Base-by-base conservation (phyloP, 73 alveolate species). In the Paramecium biaurelia region DNA sequence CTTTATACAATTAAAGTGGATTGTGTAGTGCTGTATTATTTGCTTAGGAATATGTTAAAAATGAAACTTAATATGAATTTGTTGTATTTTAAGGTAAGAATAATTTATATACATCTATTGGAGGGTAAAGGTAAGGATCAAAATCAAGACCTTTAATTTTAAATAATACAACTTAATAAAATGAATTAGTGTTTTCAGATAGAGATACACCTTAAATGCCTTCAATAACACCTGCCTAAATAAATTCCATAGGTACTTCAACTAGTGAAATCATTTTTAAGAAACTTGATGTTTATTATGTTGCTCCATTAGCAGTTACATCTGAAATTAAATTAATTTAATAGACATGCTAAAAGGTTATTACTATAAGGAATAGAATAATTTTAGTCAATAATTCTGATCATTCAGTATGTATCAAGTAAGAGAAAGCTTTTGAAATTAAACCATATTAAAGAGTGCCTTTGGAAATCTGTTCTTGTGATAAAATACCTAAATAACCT, bases 321-420 rank as follows among this genome's bases (percentile, higher is more conserved):
- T 41, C 90, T 11, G 90, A 79, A 45, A 24, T 79, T 18, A 45
- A 79, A 79, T 23, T 41, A 24, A 41, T 74, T 34, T 74, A 74
- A 74, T 34, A n/a, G 5, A 74, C 59, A 4, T 37, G 34, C 8
- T 74, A 74, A 7, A 74, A 74, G n/a, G 32, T 74, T 34, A 38
- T 74, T 11, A 74, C 87, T 0, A 7, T 74, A 2, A 74, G 24
- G n/a, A 34, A 34, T 74, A 74, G 59, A 32, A 74, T 74, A 7
- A 74, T 74, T 37, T 41, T 74, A 23, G 87, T 74, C 45, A 74
- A 74, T 74, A n/a, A 74, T 34, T 37, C 63, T 12, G 59, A 74
- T 1, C 32, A 34, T 12, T 28, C 63, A 2, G 8, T 37, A 37
- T 21, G 43, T 7, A 63, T 63, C 26, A 63, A 63, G 28, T 24